Percentiles rank a stretch among this genome's conserved stretches.
These are phyloP conservation scores for Fusarium sp. DNA, from an alignment of 2,329 filamentous ascomycete genomes.

Conservation along the genomic window DNA sequence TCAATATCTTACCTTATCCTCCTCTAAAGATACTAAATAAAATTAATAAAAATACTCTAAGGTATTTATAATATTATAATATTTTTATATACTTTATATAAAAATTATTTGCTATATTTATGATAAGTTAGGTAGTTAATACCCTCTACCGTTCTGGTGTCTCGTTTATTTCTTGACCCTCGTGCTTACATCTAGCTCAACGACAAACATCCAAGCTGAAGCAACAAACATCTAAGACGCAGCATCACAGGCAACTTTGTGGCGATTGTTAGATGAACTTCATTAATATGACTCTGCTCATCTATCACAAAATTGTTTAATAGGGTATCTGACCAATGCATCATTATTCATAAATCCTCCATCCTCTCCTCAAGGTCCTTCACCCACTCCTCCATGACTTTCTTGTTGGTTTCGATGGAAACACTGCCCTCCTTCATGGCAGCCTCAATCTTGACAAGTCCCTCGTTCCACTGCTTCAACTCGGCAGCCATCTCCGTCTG, in stretches of 20 bases:
- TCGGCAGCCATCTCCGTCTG: constrained; percentile 87
- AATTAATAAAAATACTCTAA: too few relatives aligned
- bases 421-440: constrained; percentile 78
- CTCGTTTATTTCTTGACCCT: too few relatives aligned
- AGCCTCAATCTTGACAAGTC: constrained; percentile 81
- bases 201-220: not conserved
- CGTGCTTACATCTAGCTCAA: not conserved
- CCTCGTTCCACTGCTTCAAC: constrained; percentile 87
- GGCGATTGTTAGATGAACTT: not conserved
- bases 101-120: too few relatives aligned
- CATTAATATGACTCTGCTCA: not conserved
- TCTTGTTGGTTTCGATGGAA: constrained; percentile 82
- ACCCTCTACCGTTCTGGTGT: too few relatives aligned
- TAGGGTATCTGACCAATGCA: constrained; percentile 49
- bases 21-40: too few relatives aligned
- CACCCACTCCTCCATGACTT: constrained; percentile 89
- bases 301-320: constrained; percentile 27
- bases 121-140: too few relatives aligned
- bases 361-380: constrained; percentile 86
- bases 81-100: too few relatives aligned
- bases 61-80: too few relatives aligned
- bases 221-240: too few relatives aligned
- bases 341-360: constrained; percentile 62
- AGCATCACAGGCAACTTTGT: not conserved
- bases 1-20: too few relatives aligned